Base-by-base conservation (phyloP, 148 eudicot genomes). In the Spergularia marina region DNA sequence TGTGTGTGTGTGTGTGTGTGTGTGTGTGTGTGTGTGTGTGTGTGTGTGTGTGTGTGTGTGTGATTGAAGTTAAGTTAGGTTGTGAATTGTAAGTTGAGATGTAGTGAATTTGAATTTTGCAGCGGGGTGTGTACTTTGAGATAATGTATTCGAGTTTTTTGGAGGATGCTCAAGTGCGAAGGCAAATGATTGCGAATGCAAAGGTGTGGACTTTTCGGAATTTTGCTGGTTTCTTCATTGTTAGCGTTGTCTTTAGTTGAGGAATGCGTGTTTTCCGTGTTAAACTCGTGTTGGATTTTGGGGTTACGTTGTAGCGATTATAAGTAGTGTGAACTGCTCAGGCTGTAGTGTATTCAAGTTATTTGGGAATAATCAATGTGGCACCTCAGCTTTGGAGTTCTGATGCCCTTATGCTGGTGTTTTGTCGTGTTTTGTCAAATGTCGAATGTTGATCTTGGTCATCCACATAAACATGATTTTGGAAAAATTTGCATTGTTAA, bases 91-190 rank as follows among this genome's bases (percentile, higher is more conserved):
- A 8, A 30, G 54, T 59, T 65, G 74, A 76, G 54, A 34, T 58
- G 40, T 53, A 20, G 18, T 47, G 66, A 7, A 11, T 71, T 81
- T 23, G 30, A 51, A 71, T 81, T 30, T 51, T 84, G 89, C 90
- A 94, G 98, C 86, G 92, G 51, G 98, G 91, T 56, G 85, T 94
- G 17, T 90, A 82, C 79, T 90, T 90, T 79, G 98, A 94, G 83
- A 94, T 94, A 52, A 74, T 85, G n/a, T 92, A 92, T 79, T 90
- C 92, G 17, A 73, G 88, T 73, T 87, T 94, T 63, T 59, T 90
- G 68, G 77, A 68, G 82, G 91, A 89, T 82, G 83, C 77, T 82
- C 91, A 90, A 80, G 71, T 81, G 53, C 89, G 91, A 74, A 87
- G 90, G 76, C 91, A 90, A 78, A 59, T 87, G 80, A 91, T 94